A percentile compares a stretch with the other conserved stretches of the same genome.
Conservation (phyloP, 441 rosid species). For the Lepidium campestre region DNA sequence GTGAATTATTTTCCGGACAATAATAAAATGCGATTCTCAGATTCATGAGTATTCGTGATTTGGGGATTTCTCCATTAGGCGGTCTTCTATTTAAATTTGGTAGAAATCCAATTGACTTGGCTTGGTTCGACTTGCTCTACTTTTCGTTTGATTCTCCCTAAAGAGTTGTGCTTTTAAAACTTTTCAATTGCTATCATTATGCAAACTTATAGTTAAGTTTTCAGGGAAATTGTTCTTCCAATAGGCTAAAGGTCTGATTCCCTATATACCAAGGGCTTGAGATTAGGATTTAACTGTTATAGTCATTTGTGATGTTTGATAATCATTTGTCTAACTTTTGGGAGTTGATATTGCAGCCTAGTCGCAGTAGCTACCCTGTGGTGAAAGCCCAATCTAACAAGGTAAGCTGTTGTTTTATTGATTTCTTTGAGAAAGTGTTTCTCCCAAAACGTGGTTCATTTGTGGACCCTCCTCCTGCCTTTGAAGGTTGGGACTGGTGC, state of each 20-base stretch:
- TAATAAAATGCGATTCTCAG: not conserved
- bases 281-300: not conserved
- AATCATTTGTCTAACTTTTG: not conserved
- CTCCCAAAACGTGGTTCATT: conserved; percentile 34
- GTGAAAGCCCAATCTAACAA: conserved; percentile 67
- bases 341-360: conserved; percentile 37
- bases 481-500: conserved; percentile 56
- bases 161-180: not conserved
- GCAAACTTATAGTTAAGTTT: not conserved
- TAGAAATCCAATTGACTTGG: not conserved
- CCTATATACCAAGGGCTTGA: not conserved
- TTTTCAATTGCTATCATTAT: not conserved
- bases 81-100: not conserved
- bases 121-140: not conserved
- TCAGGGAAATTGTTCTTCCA: not conserved
- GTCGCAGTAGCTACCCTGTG: conserved; percentile 33
- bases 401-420: conserved; percentile 40
- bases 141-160: not conserved
- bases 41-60: not conserved
- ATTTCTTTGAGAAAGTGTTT: conserved; percentile 35
- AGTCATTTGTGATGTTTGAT: not conserved
- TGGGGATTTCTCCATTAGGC: not conserved
- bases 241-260: not conserved
- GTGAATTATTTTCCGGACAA: not conserved
- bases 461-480: conserved; percentile 48